Conservation (phyloP, 345 rosid genomes). For the Crucihimalaya himalaica region DNA sequence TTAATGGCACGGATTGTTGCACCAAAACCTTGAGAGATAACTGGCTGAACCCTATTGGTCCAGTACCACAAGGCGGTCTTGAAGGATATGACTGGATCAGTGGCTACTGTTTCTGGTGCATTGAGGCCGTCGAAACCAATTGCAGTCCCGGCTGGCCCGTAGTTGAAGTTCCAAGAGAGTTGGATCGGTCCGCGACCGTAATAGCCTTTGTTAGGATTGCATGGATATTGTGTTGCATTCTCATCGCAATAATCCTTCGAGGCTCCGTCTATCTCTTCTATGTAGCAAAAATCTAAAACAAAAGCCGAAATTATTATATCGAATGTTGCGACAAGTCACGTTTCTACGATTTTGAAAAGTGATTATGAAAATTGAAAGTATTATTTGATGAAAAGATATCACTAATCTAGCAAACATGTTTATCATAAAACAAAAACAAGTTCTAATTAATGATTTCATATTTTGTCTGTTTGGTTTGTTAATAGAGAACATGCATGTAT, state of each 20-base stretch:
- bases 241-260: conserved; percentile 50
- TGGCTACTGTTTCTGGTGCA: conserved; percentile 63
- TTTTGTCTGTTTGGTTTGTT: background rate
- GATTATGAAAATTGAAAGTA: too few species aligned
- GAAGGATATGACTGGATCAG: conserved; percentile 56
- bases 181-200: conserved; percentile 70
- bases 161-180: conserved; percentile 70
- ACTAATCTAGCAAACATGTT: background rate
- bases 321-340: background rate
- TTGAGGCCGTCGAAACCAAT: conserved; percentile 55
- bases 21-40: conserved; percentile 65
- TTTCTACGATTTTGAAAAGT: too few species aligned
- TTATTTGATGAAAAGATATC: too few species aligned
- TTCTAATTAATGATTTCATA: background rate
- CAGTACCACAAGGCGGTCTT: conserved; percentile 75
- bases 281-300: conserved; percentile 56
- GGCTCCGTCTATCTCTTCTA: conserved; percentile 58
- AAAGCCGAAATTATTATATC: background rate
- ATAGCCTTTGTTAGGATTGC: conserved; percentile 57
- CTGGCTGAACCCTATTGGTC: conserved; percentile 56
- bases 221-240: conserved; percentile 49
- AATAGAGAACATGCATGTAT: background rate
- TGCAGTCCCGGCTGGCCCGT: conserved; percentile 58
- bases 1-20: conserved; percentile 68
- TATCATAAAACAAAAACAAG: background rate